Conservation (phyloP, 768 basidiomycete species). For the Panus rudis region DNA sequence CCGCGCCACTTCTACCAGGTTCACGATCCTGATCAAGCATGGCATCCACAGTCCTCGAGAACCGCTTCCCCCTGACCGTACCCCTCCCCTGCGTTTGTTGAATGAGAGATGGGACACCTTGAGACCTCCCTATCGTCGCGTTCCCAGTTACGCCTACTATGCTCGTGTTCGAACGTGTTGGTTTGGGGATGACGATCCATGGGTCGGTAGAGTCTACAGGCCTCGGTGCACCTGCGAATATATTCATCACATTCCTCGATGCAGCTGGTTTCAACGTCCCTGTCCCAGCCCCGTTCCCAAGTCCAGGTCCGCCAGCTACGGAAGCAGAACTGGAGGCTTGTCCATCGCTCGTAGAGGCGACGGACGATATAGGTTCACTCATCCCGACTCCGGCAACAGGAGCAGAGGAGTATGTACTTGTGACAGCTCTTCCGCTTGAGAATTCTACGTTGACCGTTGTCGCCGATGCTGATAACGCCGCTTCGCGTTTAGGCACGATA, state of each 20-base stretch:
- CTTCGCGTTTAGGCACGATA: slow-evolving; percentile 70
- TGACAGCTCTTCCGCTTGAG: slow-evolving; percentile 59
- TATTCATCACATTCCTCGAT: slow-evolving; percentile 57
- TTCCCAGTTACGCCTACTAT: slow-evolving; percentile 4
- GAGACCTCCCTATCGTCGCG: slow-evolving; percentile 15
- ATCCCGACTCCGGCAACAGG: no score
- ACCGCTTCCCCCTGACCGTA: slow-evolving; percentile 8
- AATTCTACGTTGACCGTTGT: slow-evolving; percentile 98
- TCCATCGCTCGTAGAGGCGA: no score
- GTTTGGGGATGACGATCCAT: slow-evolving; percentile 62
- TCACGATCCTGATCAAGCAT: slow-evolving; percentile 59
- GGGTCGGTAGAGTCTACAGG: slow-evolving; percentile 42
- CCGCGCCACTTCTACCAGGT: no score
- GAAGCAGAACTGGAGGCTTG: no score
- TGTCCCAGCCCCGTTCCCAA: slow-evolving; percentile 1
- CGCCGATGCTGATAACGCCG: slow-evolving; percentile 79
- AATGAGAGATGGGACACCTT: not conserved
- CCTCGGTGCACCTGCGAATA: slow-evolving; percentile 86
- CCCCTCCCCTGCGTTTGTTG: not conserved
- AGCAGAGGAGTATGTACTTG: slow-evolving; percentile 35
- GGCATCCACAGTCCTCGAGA: slow-evolving; percentile 73
- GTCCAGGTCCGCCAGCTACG: no score
- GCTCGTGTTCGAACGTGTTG: slow-evolving; percentile 5
- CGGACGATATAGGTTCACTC: no score
- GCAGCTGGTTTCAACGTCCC: no score